Base-by-base conservation (phyloP, 768 basidiomycete genomes). In the Suillus decipiens region DNA sequence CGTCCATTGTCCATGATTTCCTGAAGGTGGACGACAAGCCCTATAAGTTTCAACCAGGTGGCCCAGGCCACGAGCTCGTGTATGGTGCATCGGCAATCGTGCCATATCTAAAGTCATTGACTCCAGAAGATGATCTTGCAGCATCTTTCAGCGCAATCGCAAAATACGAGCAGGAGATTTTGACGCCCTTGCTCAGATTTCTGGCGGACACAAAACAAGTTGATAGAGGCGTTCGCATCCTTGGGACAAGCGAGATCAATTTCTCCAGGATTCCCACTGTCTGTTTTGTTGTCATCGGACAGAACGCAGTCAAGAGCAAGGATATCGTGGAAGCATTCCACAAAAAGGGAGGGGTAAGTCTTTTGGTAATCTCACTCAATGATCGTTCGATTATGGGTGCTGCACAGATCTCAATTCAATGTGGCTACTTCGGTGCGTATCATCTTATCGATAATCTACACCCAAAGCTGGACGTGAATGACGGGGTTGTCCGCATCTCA, bases 401-500 rank as follows among this genome's bases (percentile, higher is more conserved):
- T 34, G 11, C 17, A n/a, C 67, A 93, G 91, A 82, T 91, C 54
- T 90, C 90, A 0, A 89, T 93, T 62, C 87, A 89, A 24, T 90
- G 82, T 62, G 91, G 91, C 1, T 87, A 93, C 70, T 92, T 89
- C 70, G 90, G 92, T 69, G 89, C 91, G 2, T 89, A 88, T 69
- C 85, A 83, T 0, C 76, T 91, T 19, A 75, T 89, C 9, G 77
- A 81, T 11, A 74, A 76, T 34, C 75, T 89, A 14, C 72, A 70
- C n/a, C 89, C 89, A 15, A 85, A 84, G 64, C 62, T 89, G 53
- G 84, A 89, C 66, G 70, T 79, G 0, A 78, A 81, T 0, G 89
- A 92, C 63, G 89, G 86, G 0, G 86, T 90, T 3, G 87, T 92
- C 24, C 83, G 92, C 3, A 85, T 92, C 60, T 91, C 89, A 2